Evolutionary conservation across 2,329 filamentous ascomycete species (phyloP).

Genomic region (Penicillium sp.): DNA sequence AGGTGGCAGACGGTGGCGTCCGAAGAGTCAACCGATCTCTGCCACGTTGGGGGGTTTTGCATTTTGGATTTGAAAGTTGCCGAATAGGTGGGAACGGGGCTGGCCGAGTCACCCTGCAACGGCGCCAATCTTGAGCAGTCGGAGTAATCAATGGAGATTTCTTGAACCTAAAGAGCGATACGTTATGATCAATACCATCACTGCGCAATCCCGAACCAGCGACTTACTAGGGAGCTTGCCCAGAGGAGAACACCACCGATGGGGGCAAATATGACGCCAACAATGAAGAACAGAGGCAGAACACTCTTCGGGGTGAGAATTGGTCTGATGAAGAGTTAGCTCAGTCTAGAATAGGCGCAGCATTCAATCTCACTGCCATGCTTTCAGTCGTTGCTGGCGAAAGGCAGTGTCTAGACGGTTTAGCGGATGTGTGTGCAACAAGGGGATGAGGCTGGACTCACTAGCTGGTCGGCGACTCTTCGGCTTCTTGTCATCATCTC

Average conservation of each 20-base stretch:
- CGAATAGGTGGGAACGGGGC: conserved; percentile 44
- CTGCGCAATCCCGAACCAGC: background rate
- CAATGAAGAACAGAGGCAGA: conserved; percentile 83
- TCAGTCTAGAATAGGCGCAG: background rate
- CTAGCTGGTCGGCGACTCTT: conserved; percentile 92
- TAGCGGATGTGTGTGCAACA: conserved; percentile 8
- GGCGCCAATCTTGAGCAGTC: conserved; percentile 65
- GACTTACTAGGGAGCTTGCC: conserved; percentile 73
- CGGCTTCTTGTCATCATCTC: conserved; percentile 67
- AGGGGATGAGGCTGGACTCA: conserved; percentile 45
- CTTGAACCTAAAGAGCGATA: conserved; percentile 68
- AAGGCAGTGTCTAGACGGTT: conserved; percentile 79
- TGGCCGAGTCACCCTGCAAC: conserved; percentile 27
- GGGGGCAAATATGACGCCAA: conserved; percentile 90
- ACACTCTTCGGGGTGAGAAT: conserved; percentile 95
- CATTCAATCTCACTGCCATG: conserved; percentile 78
- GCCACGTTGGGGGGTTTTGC: conserved; percentile 39
- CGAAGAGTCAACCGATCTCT: conserved; percentile 34
- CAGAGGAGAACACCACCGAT: conserved; percentile 86
- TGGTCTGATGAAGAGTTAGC: conserved; percentile 58
- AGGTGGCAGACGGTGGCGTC: conserved; percentile 65
- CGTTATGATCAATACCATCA: background rate
- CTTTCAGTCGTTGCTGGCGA: conserved; percentile 92
- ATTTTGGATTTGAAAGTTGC: conserved; percentile 67
- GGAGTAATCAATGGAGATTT: conserved; percentile 89